Conservation (phyloP, 306 rosid species). For the Malus sylvestris region DNA sequence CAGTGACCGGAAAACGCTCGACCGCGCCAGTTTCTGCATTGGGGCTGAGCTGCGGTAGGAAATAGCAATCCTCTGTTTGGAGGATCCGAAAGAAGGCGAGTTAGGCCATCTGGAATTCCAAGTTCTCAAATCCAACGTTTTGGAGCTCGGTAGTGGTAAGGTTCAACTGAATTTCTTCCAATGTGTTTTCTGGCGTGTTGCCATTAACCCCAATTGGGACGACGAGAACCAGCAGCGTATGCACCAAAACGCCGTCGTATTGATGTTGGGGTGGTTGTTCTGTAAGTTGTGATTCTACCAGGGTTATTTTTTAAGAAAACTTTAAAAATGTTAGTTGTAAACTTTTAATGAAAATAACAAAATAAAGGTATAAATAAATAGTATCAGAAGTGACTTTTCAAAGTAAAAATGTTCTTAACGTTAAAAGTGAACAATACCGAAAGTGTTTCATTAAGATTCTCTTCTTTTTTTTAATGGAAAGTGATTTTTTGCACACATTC, state of each 20-base stretch:
- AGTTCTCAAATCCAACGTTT: background rate
- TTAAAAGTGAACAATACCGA: no score
- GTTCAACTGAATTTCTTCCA: background rate
- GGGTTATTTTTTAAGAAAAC: no score
- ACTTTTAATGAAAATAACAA: no score
- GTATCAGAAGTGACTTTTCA: no score
- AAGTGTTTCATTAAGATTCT: fast-evolving
- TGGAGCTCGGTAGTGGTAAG: background rate
- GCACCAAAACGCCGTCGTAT: background rate
- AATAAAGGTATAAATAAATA: no score
- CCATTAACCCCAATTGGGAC: background rate
- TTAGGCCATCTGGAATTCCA: background rate
- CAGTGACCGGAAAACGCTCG: constrained; percentile 28
- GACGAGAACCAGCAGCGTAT: background rate
- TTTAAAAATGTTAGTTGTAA: no score
- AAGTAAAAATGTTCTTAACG: no score
- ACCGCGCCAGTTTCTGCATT: constrained; percentile 17
- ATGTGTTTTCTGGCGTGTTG: background rate
- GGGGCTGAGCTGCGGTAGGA: background rate
- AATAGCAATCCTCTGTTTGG: background rate
- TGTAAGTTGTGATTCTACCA: no score
- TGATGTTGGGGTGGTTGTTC: background rate
- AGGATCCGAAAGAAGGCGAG: background rate
- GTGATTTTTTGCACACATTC: no score
- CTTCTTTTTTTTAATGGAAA: no score